Percentiles rank a stretch among this genome's conserved stretches.
Evolutionary conservation across 2,329 filamentous ascomycete species (phyloP).

Genomic region (Bipolaris victoriae): DNA sequence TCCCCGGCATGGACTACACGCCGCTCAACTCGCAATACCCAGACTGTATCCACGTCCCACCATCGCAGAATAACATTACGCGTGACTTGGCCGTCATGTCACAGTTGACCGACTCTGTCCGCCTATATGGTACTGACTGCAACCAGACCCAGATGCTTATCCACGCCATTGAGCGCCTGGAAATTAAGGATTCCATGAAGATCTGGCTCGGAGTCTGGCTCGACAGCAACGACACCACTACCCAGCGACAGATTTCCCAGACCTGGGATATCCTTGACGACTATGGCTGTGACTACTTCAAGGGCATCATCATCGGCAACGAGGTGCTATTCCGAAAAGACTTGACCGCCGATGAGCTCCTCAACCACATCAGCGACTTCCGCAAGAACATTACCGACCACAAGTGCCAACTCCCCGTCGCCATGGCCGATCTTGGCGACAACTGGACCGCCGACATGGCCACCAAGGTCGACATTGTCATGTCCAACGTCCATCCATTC

Average conservation of each 20-base stretch:
- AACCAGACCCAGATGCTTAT: slow-evolving; percentile 96
- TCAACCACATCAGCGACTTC: slow-evolving; percentile 69
- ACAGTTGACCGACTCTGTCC: slow-evolving; percentile 85
- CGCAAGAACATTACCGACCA: slow-evolving; percentile 69
- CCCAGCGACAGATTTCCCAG: slow-evolving; percentile 77
- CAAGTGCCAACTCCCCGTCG: slow-evolving; percentile 74
- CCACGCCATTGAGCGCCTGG: slow-evolving; percentile 76
- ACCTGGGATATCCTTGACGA: slow-evolving; percentile 82
- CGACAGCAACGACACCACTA: slow-evolving; percentile 82
- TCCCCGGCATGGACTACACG: slow-evolving; percentile 94
- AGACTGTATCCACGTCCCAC: slow-evolving; percentile 75
- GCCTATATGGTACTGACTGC: slow-evolving; percentile 94
- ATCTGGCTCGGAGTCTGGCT: slow-evolving; percentile 97
- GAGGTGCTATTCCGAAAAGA: slow-evolving; percentile 68
- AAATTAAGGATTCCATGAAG: slow-evolving; percentile 74
- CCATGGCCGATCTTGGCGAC: slow-evolving; percentile 87
- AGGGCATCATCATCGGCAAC: slow-evolving; percentile 68
- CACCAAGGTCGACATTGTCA: slow-evolving; percentile 78
- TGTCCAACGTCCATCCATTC: slow-evolving; percentile 97
- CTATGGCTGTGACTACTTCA: slow-evolving; percentile 61
- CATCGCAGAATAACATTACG: slow-evolving; percentile 93
- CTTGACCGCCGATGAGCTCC: slow-evolving; percentile 69
- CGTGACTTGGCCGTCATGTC: slow-evolving; percentile 88
- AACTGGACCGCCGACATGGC: slow-evolving; percentile 80
- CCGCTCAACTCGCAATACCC: slow-evolving; percentile 91